phyloP scores from a whole-genome alignment of 192 early-diverging fungal species.

The Backusella tarrabulga region DNA sequence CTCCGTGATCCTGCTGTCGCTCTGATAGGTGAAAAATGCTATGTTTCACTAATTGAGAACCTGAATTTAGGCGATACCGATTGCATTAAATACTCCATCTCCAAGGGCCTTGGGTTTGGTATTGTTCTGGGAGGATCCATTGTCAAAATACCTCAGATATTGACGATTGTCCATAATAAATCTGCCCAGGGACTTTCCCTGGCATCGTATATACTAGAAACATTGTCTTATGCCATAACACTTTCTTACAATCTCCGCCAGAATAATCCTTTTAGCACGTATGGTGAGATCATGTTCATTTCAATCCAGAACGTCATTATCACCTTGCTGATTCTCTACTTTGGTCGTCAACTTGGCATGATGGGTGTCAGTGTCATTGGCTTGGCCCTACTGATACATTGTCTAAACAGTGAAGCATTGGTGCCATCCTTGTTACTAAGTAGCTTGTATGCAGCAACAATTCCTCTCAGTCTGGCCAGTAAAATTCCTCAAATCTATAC shows the following conservation, averaged over 20 bases:
- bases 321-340: slow-evolving; percentile 61
- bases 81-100: slow-evolving; percentile 82
- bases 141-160: slow-evolving; percentile 95
- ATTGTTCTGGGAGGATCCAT: slow-evolving; percentile 92
- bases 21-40: slow-evolving; percentile 84
- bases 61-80: slow-evolving; percentile 62
- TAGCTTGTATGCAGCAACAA: slow-evolving; percentile 70
- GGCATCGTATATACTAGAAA: slow-evolving; percentile 79
- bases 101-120: slow-evolving; percentile 91
- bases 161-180: slow-evolving; percentile 75
- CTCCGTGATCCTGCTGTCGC: slow-evolving; percentile 62
- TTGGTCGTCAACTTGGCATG: slow-evolving; percentile 46
- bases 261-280: slow-evolving; percentile 87
- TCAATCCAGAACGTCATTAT: slow-evolving; percentile 83
- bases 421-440: slow-evolving; percentile 52
- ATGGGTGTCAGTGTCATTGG: slow-evolving; percentile 40
- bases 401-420: slow-evolving; percentile 50
- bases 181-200: slow-evolving; percentile 84
- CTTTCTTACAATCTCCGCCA: slow-evolving; percentile 87
- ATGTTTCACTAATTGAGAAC: slow-evolving; percentile 66
- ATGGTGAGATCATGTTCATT: slow-evolving; percentile 84
- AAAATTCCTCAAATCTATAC: slow-evolving; percentile 89
- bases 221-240: slow-evolving; percentile 71
- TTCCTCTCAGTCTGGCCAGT: slow-evolving; percentile 76
- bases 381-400: slow-evolving; percentile 42